Conservation (phyloP, 2,329 filamentous ascomycete genomes). For the Endothia cerciana region DNA sequence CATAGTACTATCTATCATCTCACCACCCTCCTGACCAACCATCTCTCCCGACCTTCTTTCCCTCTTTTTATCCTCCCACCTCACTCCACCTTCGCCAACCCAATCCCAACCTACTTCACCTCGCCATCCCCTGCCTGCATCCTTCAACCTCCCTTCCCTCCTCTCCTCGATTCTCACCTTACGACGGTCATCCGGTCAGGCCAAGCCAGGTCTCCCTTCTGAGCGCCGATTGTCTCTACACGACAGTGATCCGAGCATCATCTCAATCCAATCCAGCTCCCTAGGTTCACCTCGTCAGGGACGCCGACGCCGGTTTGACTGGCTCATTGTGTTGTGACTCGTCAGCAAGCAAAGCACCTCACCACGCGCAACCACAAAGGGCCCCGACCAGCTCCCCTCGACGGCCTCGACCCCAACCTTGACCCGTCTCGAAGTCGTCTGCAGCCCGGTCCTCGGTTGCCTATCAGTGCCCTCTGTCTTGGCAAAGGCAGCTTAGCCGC, state of each 20-base stretch:
- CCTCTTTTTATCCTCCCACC: constrained; percentile 29
- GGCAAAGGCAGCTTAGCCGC: background rate
- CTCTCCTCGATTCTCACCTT: constrained; percentile 27
- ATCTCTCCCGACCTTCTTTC: constrained; percentile 30
- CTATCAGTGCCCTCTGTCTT: constrained; percentile 10
- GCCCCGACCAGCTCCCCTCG: constrained; percentile 22
- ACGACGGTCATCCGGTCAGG: constrained; percentile 22
- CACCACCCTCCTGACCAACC: constrained; percentile 21
- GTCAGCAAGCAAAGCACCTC: constrained; percentile 20
- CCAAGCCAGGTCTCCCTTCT: constrained; percentile 19
- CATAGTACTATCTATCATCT: constrained; percentile 15
- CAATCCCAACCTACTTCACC: constrained; percentile 26
- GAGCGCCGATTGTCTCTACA: constrained; percentile 18
- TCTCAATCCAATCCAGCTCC: constrained; percentile 12
- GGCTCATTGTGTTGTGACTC: constrained; percentile 21
- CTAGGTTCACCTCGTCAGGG: constrained; percentile 10
- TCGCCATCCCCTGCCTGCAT: constrained; percentile 19
- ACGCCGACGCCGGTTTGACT: constrained; percentile 23
- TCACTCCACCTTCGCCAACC: constrained; percentile 24
- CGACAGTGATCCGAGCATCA: constrained; percentile 19
- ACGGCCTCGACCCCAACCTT: constrained; percentile 21
- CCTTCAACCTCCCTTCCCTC: constrained; percentile 1
- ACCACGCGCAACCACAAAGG: constrained; percentile 9
- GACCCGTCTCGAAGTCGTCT: constrained; percentile 27
- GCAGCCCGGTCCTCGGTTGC: constrained; percentile 21